A percentile compares a stretch with the other conserved stretches of the same genome.
Evolutionary conservation across 1,284 basidiomycete genomes (phyloP).

Genomic region (Chondrostereum purpureum): DNA sequence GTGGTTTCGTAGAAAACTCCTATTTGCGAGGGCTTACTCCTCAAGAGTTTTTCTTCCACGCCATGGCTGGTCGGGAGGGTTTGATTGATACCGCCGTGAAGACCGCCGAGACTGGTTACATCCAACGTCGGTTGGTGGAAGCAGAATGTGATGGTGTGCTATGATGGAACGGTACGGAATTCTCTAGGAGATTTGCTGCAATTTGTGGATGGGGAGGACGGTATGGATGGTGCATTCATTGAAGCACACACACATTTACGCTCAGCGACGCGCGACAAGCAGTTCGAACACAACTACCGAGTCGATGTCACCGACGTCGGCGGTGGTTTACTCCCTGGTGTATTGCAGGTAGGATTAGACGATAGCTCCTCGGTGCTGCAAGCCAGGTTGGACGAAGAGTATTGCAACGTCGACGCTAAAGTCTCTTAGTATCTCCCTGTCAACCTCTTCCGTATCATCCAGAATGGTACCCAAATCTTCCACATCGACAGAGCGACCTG

Average conservation of each 20-base stretch:
- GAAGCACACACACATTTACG: constrained; percentile 93
- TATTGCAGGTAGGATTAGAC: constrained; percentile 91
- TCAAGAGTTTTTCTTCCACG: constrained; percentile 99
- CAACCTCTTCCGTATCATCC: constrained; percentile 90
- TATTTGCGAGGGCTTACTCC: constrained; percentile 96
- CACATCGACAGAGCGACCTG: constrained; percentile 93
- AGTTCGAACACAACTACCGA: constrained; percentile 87
- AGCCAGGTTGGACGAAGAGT: constrained; percentile 86
- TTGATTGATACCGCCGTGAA: constrained; percentile 99
- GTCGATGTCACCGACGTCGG: constrained; percentile 86
- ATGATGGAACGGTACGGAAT: constrained; percentile 97
- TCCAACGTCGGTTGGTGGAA: constrained; percentile 96
- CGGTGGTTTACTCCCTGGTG: constrained; percentile 74
- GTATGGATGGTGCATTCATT: constrained; percentile 97
- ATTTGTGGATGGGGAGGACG: constrained; percentile 97
- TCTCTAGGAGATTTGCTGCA: constrained; percentile 94
- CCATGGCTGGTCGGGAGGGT: constrained; percentile 99
- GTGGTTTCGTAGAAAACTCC: constrained; percentile 99
- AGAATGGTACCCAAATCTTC: constrained; percentile 97
- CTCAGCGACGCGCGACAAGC: constrained; percentile 75
- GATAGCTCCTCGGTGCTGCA: constrained; percentile 89
- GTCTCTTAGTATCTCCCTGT: constrained; percentile 82
- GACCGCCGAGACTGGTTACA: constrained; percentile 99
- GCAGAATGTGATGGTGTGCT: constrained; percentile 98
- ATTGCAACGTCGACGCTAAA: constrained; percentile 60